A percentile compares a stretch with the other conserved stretches of the same genome.
Evolutionary conservation across 495 filamentous ascomycete species (phyloP).

Genomic region (Penicillium paradoxum): DNA sequence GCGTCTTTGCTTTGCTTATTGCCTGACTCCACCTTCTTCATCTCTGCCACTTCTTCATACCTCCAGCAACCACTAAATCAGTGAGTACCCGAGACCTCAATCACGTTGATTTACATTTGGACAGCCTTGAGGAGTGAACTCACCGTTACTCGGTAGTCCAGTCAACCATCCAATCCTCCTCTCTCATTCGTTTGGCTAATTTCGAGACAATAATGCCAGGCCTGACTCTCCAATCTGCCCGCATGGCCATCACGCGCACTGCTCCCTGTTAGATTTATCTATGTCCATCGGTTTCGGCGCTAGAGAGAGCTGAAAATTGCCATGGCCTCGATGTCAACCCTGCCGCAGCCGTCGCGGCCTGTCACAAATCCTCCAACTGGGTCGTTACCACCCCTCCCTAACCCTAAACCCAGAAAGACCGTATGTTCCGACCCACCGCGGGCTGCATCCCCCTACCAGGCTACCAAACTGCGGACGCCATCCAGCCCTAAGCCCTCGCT

Average conservation of each 20-base stretch:
- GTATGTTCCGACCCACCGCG: constrained; percentile 45
- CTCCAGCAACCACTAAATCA: too few relatives aligned
- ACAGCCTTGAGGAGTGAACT: too few relatives aligned
- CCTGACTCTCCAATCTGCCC: neutral
- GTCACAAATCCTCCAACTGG: constrained; percentile 59
- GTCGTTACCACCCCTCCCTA: constrained; percentile 64
- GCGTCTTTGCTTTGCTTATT: neutral
- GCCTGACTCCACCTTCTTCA: neutral
- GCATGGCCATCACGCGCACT: constrained; percentile 16
- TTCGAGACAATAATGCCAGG: neutral
- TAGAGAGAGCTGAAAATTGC: too few relatives aligned
- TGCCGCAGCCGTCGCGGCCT: constrained; percentile 61
- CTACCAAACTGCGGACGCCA: constrained; percentile 59
- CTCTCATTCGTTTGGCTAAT: neutral
- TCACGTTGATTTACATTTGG: too few relatives aligned
- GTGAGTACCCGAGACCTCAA: too few relatives aligned
- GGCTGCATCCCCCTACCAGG: constrained; percentile 36
- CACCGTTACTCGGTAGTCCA: too few relatives aligned
- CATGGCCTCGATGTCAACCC: constrained; percentile 54
- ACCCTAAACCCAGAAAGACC: constrained; percentile 66
- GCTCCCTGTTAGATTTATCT: too few relatives aligned
- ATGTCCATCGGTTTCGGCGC: too few relatives aligned
- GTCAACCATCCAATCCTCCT: too few relatives aligned
- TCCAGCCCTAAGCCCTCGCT: constrained; percentile 54
- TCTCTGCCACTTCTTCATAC: too few relatives aligned